Evolutionary conservation across 108 stramenopile genomes (phyloP).

Genomic region (Bacterosira constricta): DNA sequence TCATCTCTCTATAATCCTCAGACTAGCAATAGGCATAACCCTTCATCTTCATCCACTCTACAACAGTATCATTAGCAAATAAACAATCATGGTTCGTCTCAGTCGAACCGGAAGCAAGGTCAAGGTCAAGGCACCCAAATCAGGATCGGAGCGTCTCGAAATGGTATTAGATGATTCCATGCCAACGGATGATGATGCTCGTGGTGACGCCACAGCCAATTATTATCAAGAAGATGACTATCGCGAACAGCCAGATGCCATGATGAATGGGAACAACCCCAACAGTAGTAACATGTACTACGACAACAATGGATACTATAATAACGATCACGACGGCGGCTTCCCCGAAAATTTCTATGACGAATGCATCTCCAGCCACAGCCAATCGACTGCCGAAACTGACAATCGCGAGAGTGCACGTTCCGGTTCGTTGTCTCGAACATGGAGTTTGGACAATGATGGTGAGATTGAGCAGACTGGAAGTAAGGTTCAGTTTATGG

Average conservation of each 20-base stretch:
- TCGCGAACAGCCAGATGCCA: background rate
- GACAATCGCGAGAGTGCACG: background rate
- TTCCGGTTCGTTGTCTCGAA: background rate
- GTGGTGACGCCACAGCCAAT: background rate
- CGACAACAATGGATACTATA: background rate
- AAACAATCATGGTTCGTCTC: no score
- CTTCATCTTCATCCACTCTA: no score
- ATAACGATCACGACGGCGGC: background rate
- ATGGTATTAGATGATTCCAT: background rate
- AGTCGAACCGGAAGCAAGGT: no score
- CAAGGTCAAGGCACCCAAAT: constrained; percentile 7
- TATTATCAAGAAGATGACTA: background rate
- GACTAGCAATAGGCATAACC: no score
- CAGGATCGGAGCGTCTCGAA: background rate
- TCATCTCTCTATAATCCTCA: no score
- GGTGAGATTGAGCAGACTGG: background rate
- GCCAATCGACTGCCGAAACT: background rate
- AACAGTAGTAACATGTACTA: background rate
- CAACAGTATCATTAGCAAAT: no score
- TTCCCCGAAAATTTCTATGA: background rate
- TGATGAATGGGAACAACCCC: background rate
- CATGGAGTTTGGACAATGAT: background rate
- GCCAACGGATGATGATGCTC: background rate
- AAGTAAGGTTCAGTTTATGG: no score
- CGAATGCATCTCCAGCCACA: background rate